Evolutionary conservation across 371 early-diverging fungal species (phyloP), one percentile per base, ranked within the genome.

Genomic region (Mucor irregularis): DNA sequence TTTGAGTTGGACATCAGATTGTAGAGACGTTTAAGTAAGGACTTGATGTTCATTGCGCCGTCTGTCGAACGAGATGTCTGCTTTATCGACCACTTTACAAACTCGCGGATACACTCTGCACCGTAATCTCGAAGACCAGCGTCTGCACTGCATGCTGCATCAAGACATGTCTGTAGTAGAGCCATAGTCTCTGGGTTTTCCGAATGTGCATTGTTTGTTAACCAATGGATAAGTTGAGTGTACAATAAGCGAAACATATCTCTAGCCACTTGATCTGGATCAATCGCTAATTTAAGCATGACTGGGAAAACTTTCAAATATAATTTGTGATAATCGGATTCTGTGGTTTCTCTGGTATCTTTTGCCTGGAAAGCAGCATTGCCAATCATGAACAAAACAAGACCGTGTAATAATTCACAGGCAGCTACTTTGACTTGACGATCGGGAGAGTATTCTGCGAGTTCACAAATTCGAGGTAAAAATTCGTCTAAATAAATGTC

Each of bases 121-220:
- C 89, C 89, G 61, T 86, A 90, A 47, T 90, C 90, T 11, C 90
- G 76, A 3, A 90, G 73, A 46, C 86, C 69, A 17, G 83, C 81
- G 40, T 77, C 71, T 0, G 81, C 62, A 47, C 68, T 69, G 45
- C 82, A 84, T 4, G 81, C 69, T 16, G 87, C 89, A 47, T 90
- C 88, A 35, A 91, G 66, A 52, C 90, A 88, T 5, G 85, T 65
- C 17, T 83, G 76, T 34, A 91, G 51, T n/a, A 93, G 61, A 0
- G 81, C 78, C 46, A 89, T 78, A 1, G 90, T 87, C 62, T 91
- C 93, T 24, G 86, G 83, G 34, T 87, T 88, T 59, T 92, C 90
- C 45, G 82, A 82, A 37, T 82, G 82, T 1, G 83, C 78, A 68
- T 84, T 87, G 31, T 84, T 86, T 6, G 93, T 89, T 34, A 91